These are phyloP conservation scores for Wickerhamomyces bovis DNA, from an alignment of 805 yeast genomes.

Conservation along the genomic window DNA sequence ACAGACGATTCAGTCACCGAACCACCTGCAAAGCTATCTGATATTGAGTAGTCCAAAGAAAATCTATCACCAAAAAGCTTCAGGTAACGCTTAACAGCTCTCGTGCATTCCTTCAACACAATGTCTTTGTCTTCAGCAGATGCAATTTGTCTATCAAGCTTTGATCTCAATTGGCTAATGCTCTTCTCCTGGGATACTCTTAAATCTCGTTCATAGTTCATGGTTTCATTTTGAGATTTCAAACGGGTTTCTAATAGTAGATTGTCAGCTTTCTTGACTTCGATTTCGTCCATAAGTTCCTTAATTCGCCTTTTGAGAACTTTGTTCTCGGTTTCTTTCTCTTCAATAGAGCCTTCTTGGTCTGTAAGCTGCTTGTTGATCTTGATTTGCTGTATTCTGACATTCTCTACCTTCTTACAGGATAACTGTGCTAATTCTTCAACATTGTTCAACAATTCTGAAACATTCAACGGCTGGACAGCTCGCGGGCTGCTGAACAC, in stretches of 20 bases:
- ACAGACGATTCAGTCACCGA: not conserved
- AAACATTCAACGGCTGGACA: not conserved
- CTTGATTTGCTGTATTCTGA: constrained; percentile 5
- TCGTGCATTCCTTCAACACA: not conserved
- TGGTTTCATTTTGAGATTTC: not conserved
- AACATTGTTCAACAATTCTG: constrained; percentile 1
- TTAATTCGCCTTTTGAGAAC: not conserved
- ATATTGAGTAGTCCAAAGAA: not conserved
- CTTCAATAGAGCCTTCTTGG: not conserved
- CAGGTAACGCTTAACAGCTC: not conserved
- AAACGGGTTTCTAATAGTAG: not conserved
- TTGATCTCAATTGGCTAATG: not conserved
- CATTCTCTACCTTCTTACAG: not conserved
- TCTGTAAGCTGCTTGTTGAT: constrained; percentile 5
- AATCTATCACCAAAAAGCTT: not conserved
- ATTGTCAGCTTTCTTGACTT: not conserved
- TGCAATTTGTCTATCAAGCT: not conserved
- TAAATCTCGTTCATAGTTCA: not conserved
- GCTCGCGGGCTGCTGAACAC: not conserved
- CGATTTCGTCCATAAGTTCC: not conserved
- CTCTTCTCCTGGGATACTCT: not conserved
- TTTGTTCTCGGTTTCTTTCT: not conserved
- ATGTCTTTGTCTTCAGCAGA: not conserved
- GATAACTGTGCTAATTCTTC: not conserved
- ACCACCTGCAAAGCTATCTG: not conserved